Base-by-base conservation (phyloP, 768 basidiomycete genomes). In the Termitomyces sp. region DNA sequence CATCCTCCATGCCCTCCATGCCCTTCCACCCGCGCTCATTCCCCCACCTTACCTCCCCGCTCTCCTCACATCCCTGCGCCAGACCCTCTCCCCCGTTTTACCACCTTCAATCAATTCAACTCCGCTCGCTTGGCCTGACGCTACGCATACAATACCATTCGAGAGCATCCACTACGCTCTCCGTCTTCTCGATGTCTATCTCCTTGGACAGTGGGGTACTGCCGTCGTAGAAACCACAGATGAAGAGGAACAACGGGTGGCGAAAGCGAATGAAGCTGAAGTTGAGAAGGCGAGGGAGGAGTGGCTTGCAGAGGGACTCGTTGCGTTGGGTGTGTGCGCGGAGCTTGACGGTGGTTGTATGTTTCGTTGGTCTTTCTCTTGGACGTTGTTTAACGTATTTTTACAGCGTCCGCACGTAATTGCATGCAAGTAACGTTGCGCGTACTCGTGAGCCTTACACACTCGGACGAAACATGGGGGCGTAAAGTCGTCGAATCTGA, bases 391-490 rank as follows among this genome's bases (percentile, higher is more conserved):
- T 20, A 2, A 39, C 20, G 31, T n/a, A 20, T 18, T 36, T 41
- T 48, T 26, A 24, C 9, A 59, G 59, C 49, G 32, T 59, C 57
- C 18, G 53, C 76, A 5, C 71, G 70, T 51, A 74, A 71, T 61
- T 87, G 85, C 58, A 66, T 85, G 36, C 83, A 87, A 46, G 74
- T 79, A 1, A 71, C 78, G 2, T 74, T 92, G 5, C 83, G 88
- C 1, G 81, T 89, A 13, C 79, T 91, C 37, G 84, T 92, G 56
- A 87, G 82, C 50, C 71, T 91, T 8, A 89, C 88, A 0, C 88
- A 91, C 63, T 78, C 78, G 24, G 79, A 85, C 62, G 67, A 71
- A 24, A 61, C 62, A 12, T 92, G 89, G 88, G 81, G 80, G 37
- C 60, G 65, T 31, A 76, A 75, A 42, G 70, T 88, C n/a, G 63